Evolutionary conservation across 495 filamentous ascomycete species (phyloP).

Genomic region (Darksidea phi): DNA sequence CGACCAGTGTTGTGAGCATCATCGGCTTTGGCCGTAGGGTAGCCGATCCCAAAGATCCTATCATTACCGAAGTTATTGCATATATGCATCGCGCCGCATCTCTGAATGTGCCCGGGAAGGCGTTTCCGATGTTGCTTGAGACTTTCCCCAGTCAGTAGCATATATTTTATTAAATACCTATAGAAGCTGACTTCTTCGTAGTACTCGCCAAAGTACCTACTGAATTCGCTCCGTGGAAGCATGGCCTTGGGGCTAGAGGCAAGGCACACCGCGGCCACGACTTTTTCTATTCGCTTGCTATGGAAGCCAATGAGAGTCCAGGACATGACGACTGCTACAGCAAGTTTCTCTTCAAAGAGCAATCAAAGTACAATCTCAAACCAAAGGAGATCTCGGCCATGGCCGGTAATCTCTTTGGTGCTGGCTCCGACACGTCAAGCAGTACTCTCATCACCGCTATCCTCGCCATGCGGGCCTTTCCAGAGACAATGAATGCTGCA

Average conservation of each 20-base stretch:
- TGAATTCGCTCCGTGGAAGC: conserved; percentile 44
- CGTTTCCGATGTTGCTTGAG: conserved; percentile 61
- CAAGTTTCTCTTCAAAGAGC: conserved; percentile 46
- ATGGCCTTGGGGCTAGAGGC: conserved; percentile 42
- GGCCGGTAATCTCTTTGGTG: conserved; percentile 39
- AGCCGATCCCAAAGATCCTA: conserved; percentile 47
- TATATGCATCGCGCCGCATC: conserved; percentile 44
- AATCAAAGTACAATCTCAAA: conserved; percentile 43
- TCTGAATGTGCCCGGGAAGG: conserved; percentile 54
- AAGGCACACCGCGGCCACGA: conserved; percentile 36
- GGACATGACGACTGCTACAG: conserved; percentile 44
- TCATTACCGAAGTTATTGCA: conserved; percentile 50
- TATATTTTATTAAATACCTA: neutral
- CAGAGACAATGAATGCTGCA: conserved; percentile 35
- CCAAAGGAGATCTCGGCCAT: conserved; percentile 45
- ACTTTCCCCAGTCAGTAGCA: conserved; percentile 51
- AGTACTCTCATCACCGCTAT: conserved; percentile 42
- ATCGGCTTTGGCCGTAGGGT: conserved; percentile 47
- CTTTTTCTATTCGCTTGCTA: conserved; percentile 48
- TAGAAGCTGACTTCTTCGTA: neutral
- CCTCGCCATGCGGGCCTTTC: conserved; percentile 42
- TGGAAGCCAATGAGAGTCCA: conserved; percentile 41
- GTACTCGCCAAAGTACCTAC: conserved; percentile 46
- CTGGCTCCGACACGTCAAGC: conserved; percentile 37
- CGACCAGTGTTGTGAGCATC: conserved; percentile 49